A percentile compares a stretch with the other conserved stretches of the same genome.
Conservation (phyloP, 192 early-diverging fungal species). For the Geosiphon pyriformis region DNA sequence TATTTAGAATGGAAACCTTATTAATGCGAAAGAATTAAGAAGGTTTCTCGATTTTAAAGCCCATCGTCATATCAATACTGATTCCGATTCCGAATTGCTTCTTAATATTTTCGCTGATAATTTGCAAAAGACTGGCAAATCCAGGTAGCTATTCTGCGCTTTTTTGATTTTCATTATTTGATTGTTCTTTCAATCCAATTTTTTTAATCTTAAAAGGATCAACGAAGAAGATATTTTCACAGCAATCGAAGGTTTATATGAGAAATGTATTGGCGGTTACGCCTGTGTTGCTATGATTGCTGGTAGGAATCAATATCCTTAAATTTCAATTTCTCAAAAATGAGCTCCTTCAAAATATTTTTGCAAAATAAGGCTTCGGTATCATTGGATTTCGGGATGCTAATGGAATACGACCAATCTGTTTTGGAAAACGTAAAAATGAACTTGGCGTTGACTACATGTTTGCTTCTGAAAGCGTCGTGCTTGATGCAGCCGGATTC, state of each 20-base stretch:
- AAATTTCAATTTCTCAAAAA: too few relatives aligned
- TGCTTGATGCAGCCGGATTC: slow-evolving; percentile 86
- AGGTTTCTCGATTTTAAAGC: slow-evolving; percentile 89
- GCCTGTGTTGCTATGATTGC: slow-evolving; percentile 97
- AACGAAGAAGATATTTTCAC: slow-evolving; percentile 99
- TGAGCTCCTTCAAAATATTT: too few relatives aligned
- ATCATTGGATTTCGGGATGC: slow-evolving; percentile 94
- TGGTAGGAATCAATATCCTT: slow-evolving; percentile 42
- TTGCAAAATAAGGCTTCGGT: slow-evolving; percentile 63
- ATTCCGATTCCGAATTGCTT: slow-evolving; percentile 97
- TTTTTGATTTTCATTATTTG: neutral
- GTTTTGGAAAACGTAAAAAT: slow-evolving; percentile 78
- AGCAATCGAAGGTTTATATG: slow-evolving; percentile 79
- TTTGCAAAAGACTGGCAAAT: slow-evolving; percentile 95
- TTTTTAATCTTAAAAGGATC: slow-evolving; percentile 53
- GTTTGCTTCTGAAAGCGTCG: slow-evolving; percentile 97
- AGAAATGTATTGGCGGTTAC: slow-evolving; percentile 85
- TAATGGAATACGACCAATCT: slow-evolving; percentile 93
- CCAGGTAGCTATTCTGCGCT: slow-evolving; percentile 42
- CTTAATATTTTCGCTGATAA: slow-evolving; percentile 97
- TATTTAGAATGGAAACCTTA: slow-evolving; percentile 95
- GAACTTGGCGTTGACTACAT: slow-evolving; percentile 86
- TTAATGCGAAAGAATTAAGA: slow-evolving; percentile 86
- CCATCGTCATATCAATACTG: slow-evolving; percentile 99
- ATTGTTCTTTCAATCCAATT: neutral